These are phyloP conservation scores for Diplocarpon mali DNA, from an alignment of 2,329 filamentous ascomycete species.

Conservation along the genomic window DNA sequence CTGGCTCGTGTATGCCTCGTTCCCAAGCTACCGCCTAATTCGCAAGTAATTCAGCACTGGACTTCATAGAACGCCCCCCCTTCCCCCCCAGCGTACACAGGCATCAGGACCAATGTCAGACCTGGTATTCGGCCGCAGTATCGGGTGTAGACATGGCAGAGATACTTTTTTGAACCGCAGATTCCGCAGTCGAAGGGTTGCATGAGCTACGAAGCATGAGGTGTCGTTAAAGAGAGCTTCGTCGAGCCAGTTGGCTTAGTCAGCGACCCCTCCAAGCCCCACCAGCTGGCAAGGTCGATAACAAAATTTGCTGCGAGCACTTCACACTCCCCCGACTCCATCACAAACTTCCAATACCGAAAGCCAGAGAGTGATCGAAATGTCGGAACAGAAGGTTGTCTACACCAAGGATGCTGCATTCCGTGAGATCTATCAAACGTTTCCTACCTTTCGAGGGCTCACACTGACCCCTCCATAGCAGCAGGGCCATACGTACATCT, in stretches of 20 bases:
- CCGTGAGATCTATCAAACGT: constrained; percentile 18
- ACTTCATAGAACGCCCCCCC: no score
- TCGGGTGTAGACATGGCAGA: no score
- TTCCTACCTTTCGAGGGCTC: neutral
- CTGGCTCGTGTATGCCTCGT: no score
- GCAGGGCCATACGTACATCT: constrained; percentile 22
- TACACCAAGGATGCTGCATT: constrained; percentile 27
- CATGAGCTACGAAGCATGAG: constrained; percentile 15
- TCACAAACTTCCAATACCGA: neutral
- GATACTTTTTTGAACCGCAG: no score
- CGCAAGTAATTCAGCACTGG: no score
- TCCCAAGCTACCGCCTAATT: no score
- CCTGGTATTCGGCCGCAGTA: no score
- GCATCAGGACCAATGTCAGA: no score
- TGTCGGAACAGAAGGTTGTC: constrained; percentile 26
- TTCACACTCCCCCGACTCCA: neutral
- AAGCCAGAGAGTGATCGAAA: constrained; percentile 11
- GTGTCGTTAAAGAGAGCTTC: constrained; percentile 23
- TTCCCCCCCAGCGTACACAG: no score
- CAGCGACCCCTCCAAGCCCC: constrained; percentile 1
- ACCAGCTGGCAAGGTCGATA: neutral
- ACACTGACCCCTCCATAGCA: constrained; percentile 12
- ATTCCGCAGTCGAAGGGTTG: no score
- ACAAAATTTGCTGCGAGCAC: constrained; percentile 1
- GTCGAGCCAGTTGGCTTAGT: constrained; percentile 2